Evolutionary conservation across 2,329 filamentous ascomycete species (phyloP), one percentile per base, ranked within the genome.

Genomic region (Verticillium isaacii): DNA sequence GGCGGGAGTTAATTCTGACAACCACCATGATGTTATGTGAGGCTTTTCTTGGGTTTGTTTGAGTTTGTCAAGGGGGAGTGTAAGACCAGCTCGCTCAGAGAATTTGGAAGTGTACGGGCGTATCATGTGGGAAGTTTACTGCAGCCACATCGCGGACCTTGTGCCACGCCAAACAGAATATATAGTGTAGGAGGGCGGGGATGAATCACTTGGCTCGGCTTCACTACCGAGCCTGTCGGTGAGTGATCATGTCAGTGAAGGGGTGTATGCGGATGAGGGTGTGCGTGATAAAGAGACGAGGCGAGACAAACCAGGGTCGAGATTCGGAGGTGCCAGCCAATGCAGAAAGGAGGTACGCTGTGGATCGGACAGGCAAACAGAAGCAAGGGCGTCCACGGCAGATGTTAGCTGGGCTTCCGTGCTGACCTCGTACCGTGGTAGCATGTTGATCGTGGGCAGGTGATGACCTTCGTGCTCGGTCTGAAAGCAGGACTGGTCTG

Each of bases 101-200:
- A 52, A 56, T 39, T 19, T 41, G 25, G 17, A 32, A 19, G 11
- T n/a, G 17, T 50, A 32, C 19, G 41, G 56, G 58, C 14, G 23
- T 37, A 39, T 8, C 36, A 54, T 29, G 41, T 56, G 63, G 32
- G 45, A 61, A 58, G 54, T 41, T 64, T 56, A 34, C 57, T 54
- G 55, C 50, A 65, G 62, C 60, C 62, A 65, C 62, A 58, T 58
- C 52, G 19, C 58, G 41, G 23, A 25, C 23, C 9, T n/a, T 25
- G 57, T 56, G 41, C 56, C 58, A 59, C 25, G 36, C 34, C 36
- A 60, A 64, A 64, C 23, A 19, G 34, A 56, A 64, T 63, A 57
- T 57, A 61, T 61, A 61, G 56, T 25, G 39, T 19, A 41, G 37
- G 15, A 17, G 37, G 34, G 14, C 34, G 34, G 9, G 9, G 34